A percentile compares a stretch with the other conserved stretches of the same genome.
Evolutionary conservation across 345 rosid species (phyloP).

Genomic region (Passiflora organensis): DNA sequence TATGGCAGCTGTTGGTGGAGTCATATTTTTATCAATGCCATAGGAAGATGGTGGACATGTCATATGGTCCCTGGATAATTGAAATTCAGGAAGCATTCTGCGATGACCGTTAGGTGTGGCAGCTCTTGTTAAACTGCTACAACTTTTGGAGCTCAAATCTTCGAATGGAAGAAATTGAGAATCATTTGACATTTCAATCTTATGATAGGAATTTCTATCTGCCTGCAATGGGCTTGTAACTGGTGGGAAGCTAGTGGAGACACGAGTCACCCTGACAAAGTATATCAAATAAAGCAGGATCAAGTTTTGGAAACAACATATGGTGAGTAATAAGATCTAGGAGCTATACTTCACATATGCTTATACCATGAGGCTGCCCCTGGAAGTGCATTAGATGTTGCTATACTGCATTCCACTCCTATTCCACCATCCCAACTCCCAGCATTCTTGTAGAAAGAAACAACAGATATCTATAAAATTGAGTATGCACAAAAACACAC

Average conservation of each 20-base stretch:
- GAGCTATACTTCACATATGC: background rate
- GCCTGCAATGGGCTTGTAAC: constrained; percentile 18
- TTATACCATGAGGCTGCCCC: constrained; percentile 26
- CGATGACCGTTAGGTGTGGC: too few species aligned
- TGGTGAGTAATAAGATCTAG: background rate
- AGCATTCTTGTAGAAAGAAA: constrained; percentile 11
- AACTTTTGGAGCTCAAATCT: too few species aligned
- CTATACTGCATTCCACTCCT: constrained; percentile 10
- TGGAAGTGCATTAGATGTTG: constrained; percentile 15
- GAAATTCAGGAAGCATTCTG: too few species aligned
- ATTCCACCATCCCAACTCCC: constrained; percentile 5
- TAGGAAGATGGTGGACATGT: too few species aligned
- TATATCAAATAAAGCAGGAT: constrained; percentile 12
- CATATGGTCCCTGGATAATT: too few species aligned
- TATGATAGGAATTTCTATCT: constrained; percentile 11
- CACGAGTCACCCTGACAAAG: constrained; percentile 26
- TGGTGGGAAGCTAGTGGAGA: constrained; percentile 22
- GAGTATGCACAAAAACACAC: background rate
- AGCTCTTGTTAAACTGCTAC: too few species aligned
- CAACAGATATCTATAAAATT: background rate
- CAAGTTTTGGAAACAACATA: background rate
- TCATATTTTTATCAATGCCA: constrained; percentile 8
- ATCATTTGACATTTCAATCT: constrained; percentile 13
- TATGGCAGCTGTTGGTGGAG: constrained; percentile 1
- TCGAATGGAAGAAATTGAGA: too few species aligned